Percentiles rank a stretch among this genome's conserved stretches.
Evolutionary conservation across 208 protist species (phyloP).

Genomic region (Crithidia brevicula): DNA sequence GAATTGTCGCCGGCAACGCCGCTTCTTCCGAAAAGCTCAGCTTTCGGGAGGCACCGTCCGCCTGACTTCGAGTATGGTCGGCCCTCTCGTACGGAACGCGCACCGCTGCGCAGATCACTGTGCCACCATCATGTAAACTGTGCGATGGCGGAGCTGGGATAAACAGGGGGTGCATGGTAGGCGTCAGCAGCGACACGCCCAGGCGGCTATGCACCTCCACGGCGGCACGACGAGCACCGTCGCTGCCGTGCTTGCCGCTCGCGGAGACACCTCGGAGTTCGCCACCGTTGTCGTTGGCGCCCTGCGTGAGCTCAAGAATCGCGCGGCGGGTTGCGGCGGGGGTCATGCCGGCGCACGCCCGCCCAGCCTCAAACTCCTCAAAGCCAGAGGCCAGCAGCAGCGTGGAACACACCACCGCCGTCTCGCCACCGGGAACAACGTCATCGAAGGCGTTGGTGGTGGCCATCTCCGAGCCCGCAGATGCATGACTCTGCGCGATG

Average conservation of each 20-base stretch:
- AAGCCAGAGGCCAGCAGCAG: conserved; percentile 74
- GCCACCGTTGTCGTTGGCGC: neutral
- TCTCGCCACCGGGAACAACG: neutral
- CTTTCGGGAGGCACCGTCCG: no score
- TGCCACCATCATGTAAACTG: neutral
- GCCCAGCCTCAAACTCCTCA: conserved; percentile 74
- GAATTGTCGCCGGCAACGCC: conserved; percentile 5
- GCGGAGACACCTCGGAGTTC: no score
- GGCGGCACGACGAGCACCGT: conserved; percentile 39
- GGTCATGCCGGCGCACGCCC: conserved; percentile 31
- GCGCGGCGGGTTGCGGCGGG: conserved; percentile 70
- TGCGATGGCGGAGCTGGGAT: conserved; percentile 20
- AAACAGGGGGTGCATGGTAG: conserved; percentile 61
- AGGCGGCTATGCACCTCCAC: conserved; percentile 71
- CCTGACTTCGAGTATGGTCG: neutral
- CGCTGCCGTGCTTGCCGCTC: neutral
- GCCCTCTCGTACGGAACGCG: conserved; percentile 16
- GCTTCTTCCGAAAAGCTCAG: no score
- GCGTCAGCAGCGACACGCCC: conserved; percentile 60
- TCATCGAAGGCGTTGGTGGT: neutral
- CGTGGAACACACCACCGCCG: conserved; percentile 53
- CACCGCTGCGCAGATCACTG: conserved; percentile 25
- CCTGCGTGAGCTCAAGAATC: conserved; percentile 34
- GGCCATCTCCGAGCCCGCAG: no score
- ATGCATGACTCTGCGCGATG: neutral